Evolutionary conservation across 1,139 yeast species (phyloP).

Genomic region (Schwanniomyces etchellsii): DNA sequence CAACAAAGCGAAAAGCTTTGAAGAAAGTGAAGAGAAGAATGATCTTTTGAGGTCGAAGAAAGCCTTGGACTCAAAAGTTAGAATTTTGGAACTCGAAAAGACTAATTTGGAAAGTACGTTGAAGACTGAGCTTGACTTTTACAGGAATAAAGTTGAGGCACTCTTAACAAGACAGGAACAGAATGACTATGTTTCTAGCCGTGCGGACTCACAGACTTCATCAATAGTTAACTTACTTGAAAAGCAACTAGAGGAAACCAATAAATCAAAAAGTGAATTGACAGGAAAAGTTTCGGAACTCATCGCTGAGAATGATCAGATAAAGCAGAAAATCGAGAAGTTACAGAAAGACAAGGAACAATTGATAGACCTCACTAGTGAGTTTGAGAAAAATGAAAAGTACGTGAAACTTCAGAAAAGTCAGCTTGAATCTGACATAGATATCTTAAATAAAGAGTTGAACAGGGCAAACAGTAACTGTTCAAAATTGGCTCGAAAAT

Average conservation of each 20-base stretch:
- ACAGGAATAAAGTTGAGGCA: slow-evolving; percentile 18
- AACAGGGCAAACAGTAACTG: slow-evolving; percentile 23
- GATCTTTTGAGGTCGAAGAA: slow-evolving; percentile 25
- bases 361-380: slow-evolving; percentile 8
- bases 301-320: slow-evolving; percentile 9
- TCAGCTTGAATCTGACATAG: slow-evolving; percentile 16
- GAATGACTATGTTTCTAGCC: too few relatives aligned
- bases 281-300: slow-evolving; percentile 16
- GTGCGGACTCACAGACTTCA: slow-evolving; percentile 1
- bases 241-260: slow-evolving; percentile 28
- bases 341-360: slow-evolving; percentile 9
- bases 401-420: slow-evolving; percentile 15
- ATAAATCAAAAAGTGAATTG: slow-evolving; percentile 18
- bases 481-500: slow-evolving; percentile 24
- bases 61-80: slow-evolving; percentile 28
- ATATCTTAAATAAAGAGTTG: slow-evolving; percentile 19
- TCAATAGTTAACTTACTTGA: slow-evolving; percentile 26
- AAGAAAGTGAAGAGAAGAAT: slow-evolving; percentile 27
- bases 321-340: slow-evolving; percentile 8
- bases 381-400: slow-evolving; percentile 13
- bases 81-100: slow-evolving; percentile 29
- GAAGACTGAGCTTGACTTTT: slow-evolving; percentile 24
- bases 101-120: slow-evolving; percentile 26
- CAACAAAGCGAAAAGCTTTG: slow-evolving; percentile 13
- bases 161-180: slow-evolving; percentile 4